Conservation (phyloP, 257 asterid genomes). For the Gentiana dahurica region DNA sequence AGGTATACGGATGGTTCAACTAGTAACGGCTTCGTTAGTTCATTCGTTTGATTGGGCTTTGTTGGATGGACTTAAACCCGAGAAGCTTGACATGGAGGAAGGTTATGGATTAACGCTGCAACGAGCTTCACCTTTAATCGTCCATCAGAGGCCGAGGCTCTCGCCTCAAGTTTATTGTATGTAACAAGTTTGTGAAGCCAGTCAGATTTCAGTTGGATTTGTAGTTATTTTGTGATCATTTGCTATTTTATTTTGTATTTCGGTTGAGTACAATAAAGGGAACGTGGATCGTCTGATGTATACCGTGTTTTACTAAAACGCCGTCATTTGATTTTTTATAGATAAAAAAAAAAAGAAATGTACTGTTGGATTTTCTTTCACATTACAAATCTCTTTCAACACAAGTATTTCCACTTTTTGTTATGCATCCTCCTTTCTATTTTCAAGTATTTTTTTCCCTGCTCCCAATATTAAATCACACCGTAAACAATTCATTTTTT, state of each 20-base stretch:
- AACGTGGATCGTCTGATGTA: no score
- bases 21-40: conserved; percentile 54
- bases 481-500: no score
- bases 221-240: no score
- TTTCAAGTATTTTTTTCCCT: no score
- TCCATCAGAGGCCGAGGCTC: conserved; percentile 54
- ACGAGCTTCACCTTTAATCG: conserved; percentile 49
- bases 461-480: no score
- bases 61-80: conserved; percentile 27
- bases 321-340: no score
- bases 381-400: conserved; percentile 14
- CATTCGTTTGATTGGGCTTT: conserved; percentile 62
- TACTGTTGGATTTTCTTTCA: no score
- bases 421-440: conserved; percentile 16
- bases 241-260: no score
- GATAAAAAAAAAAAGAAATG: no score
- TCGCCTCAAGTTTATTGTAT: conserved; percentile 23
- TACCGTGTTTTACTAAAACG: no score
- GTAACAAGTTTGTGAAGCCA: neutral
- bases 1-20: conserved; percentile 74
- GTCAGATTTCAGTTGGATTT: no score
- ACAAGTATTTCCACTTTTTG: conserved; percentile 25
- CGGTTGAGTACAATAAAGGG: no score
- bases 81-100: conserved; percentile 64
- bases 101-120: conserved; percentile 73